Base-by-base conservation (phyloP, 2,329 filamentous ascomycete genomes). In the Cryphonectria parasitica region DNA sequence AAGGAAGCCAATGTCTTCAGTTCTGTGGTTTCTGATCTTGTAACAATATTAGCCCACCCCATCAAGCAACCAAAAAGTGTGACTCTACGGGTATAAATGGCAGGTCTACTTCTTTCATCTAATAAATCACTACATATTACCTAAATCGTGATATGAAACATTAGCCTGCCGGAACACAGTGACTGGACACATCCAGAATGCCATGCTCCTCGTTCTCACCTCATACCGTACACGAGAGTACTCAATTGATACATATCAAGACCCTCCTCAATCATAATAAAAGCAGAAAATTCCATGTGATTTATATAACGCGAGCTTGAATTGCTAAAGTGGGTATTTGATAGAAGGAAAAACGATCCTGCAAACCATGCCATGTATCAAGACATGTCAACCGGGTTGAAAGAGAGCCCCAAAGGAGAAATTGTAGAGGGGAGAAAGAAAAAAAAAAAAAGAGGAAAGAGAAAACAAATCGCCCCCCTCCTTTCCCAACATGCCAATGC, bases 301-400 rank as follows among this genome's bases (percentile, higher is more conserved):
- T 22, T 45, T 7, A 19, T 45, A 13, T 10, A 36, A 64, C 34
- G 25, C 43, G 19, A 28, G 49, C 22, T 52, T n/a, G 19, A 43
- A 64, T 52, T 64, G 41, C 63, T 64, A 64, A 36, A 49, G n/a
- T 43, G 62, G 63, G 63, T 45, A 49, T 49, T 64, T 19, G 8
- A 25, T 22, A 19, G 0, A 28, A 56, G 15, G 11, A 6, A 25
- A 17, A 60, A 17, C 22, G 36, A 64, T 28, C 61, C n/a, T 13
- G 36, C 61, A 64, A 28, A 64, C 15, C 36, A 49, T 25, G 41
- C 41, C 41, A 62, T 28, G 36, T 22, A 36, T 39, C 22, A n/a
- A 15, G 25, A 64, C 19, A 64, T 64, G 61, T 11, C 22, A 36
- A 6, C 15, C 41, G 15, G 41, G 41, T 43, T 3, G 28, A n/a